Conservation (phyloP, 2,329 filamentous ascomycete genomes). For the Dichotomopilus funicola region DNA sequence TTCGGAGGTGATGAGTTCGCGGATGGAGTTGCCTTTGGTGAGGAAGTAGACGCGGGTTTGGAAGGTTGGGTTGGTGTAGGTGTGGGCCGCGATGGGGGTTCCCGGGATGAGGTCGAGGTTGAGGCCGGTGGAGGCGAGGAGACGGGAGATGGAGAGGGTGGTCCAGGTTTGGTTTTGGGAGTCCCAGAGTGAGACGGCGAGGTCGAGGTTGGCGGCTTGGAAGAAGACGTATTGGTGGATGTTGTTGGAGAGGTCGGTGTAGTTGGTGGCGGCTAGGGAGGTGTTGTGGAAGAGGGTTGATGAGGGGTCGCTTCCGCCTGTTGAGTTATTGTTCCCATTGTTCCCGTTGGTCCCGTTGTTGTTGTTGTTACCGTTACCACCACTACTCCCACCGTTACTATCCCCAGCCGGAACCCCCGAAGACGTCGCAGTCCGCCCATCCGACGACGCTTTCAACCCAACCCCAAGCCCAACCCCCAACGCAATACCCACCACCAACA, state of each 20-base stretch:
- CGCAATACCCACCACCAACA: not conserved
- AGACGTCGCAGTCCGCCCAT: too few relatives aligned
- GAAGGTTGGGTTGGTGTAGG: constrained; percentile 2
- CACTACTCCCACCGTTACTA: too few relatives aligned
- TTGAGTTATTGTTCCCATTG: not conserved
- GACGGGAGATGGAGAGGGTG: not conserved
- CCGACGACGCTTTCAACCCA: not conserved
- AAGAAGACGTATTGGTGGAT: constrained; percentile 3
- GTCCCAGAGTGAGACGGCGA: not conserved
- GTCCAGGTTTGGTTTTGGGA: not conserved
- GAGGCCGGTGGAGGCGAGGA: not conserved
- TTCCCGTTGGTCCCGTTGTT: too few relatives aligned
- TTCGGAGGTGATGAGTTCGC: not conserved
- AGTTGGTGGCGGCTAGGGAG: not conserved
- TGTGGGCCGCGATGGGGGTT: not conserved
- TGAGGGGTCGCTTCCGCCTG: not conserved
- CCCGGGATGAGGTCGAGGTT: not conserved
- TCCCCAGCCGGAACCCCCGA: too few relatives aligned
- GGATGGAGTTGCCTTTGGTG: not conserved
- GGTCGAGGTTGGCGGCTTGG: not conserved
- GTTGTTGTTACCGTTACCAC: too few relatives aligned
- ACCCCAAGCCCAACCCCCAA: not conserved
- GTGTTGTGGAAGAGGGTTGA: not conserved
- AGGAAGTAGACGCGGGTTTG: constrained; percentile 1
- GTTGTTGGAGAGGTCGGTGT: not conserved